Base-by-base conservation (phyloP, 768 basidiomycete genomes). In the Termitomyces heimii region DNA sequence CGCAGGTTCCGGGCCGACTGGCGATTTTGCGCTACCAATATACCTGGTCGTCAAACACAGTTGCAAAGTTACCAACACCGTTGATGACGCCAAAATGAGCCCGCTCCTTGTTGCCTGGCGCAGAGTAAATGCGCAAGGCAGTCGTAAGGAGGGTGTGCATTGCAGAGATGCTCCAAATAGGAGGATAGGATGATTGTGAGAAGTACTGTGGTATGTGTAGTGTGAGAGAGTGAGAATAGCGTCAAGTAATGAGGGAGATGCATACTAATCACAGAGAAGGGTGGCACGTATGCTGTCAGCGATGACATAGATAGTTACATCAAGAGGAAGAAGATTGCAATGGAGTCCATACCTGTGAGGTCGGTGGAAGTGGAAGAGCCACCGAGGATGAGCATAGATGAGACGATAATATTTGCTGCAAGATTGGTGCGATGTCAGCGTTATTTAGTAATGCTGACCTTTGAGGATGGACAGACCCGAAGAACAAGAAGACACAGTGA, bases 1-100 rank as follows among this genome's bases (percentile, higher is more conserved):
- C 93, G 10, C 89, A 89, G n/a, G 81, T 85, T 1, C 83, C 85
- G 0, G 92, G 93, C 16, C 85, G 75, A 59, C 86, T 88, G 1
- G 95, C 94, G 65, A 98, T 93, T 1, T 94, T 93, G 18, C 92
- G 81, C 66, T 94, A 92, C 86, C 91, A 96, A 70, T 97, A 98
- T 0, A 89, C 87, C 66, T 90, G 86, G 62, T 81, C 79, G 59
- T 79, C 75, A 66, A 79, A 81, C 8, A 80, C 77, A 9, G 76
- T 78, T 12, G 76, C 78, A 63, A 92, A 93, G 69, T 94, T 93
- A 2, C 93, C 92, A 53, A 90, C 84, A 61, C 92, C 80, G 68
- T 94, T 94, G 71, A 95, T 88, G 16, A 94, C 84, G 20, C 93
- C 87, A 94, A 93, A 53, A 92, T 86, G 24, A 93, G 70, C 4